phyloP scores from a whole-genome alignment of 2,329 filamentous ascomycete species.

The Cercospora sesami region DNA sequence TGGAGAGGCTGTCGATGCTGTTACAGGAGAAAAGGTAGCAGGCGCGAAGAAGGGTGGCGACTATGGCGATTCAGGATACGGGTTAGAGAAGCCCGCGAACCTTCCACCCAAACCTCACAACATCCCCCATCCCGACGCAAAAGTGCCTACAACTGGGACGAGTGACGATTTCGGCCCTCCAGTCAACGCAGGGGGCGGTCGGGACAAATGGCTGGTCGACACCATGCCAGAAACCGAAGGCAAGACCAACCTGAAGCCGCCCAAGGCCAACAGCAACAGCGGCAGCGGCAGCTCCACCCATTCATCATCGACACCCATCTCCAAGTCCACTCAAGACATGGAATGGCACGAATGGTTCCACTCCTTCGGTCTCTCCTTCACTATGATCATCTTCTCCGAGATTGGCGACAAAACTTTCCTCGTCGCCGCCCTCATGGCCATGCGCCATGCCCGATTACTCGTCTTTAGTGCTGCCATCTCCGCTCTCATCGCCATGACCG shows the following conservation, averaged over 20 bases:
- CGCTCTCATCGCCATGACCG: conserved; percentile 86
- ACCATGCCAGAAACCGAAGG: conserved; percentile 44
- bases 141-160: conserved; percentile 28
- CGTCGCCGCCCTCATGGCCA: conserved; percentile 95
- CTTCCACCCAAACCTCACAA: conserved; percentile 78
- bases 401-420: conserved; percentile 98
- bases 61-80: conserved; percentile 31
- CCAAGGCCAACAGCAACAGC: conserved; percentile 32
- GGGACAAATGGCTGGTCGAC: conserved; percentile 38
- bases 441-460: conserved; percentile 91
- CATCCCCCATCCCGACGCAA: conserved; percentile 67
- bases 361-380: conserved; percentile 86
- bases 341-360: conserved; percentile 57
- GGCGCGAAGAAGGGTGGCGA: conserved; percentile 36
- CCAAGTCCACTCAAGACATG: conserved; percentile 17
- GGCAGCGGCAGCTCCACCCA: conserved; percentile 27
- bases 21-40: conserved; percentile 24
- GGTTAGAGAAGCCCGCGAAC: conserved; percentile 54
- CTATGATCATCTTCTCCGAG: conserved; percentile 97
- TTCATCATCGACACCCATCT: conserved; percentile 9
- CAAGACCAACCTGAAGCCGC: conserved; percentile 35
- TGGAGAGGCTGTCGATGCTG: conserved; percentile 40
- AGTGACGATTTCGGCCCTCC: conserved; percentile 30
- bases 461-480: conserved; percentile 95
- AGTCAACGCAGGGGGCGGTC: conserved; percentile 22